Evolutionary conservation across 164 flowering plant genomes (phyloP), one percentile per base, ranked within the genome.

Genomic region (Dillenia turbinata): DNA sequence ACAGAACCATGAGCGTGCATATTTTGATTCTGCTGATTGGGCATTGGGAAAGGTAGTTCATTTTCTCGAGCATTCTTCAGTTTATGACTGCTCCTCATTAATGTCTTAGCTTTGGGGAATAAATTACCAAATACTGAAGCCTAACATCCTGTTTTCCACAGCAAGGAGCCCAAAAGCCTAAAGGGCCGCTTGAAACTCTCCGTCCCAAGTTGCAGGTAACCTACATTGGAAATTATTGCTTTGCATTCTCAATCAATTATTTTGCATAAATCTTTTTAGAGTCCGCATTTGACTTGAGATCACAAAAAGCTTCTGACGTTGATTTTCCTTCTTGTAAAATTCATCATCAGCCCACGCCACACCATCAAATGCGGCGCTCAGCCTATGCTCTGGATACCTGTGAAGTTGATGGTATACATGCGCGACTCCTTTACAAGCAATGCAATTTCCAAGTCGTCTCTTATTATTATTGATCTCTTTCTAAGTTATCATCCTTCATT

Each of bases 21-120:
- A 90, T 69, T 92, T 92, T 74, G 98, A 92, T 75, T 92, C 98
- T 69, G 98, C 98, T 69, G 98, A 92, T 71, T 92, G 98, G 98
- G 98, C 98, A 45, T 75, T 92, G 66, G 95, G 96, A 71, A 92
- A 92, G 95, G 98, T 90, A 73, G 9, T 60, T 7, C 17, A 33
- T 33, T 33, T 9, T 8, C 22, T 51, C 44, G 59, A 50, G 24
- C 24, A 56, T 40, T 44, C 8, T 14, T 60, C 54, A 16, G 17
- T 56, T 9, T 33, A 33, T 24, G 62, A 15, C 59, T 45, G 19
- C 40, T 16, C 17, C 9, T 49, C 19, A 52, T 12, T 1, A 16
- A 13, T 49, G 44, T 11, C 11, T 33, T 44, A 48, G 19, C 11
- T 43, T 17, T 61, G 40, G 16, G 22, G 15, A 2, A 16, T 58